Evolutionary conservation across 345 rosid species (phyloP).

Genomic region (Eucalyptus erythrocorys): DNA sequence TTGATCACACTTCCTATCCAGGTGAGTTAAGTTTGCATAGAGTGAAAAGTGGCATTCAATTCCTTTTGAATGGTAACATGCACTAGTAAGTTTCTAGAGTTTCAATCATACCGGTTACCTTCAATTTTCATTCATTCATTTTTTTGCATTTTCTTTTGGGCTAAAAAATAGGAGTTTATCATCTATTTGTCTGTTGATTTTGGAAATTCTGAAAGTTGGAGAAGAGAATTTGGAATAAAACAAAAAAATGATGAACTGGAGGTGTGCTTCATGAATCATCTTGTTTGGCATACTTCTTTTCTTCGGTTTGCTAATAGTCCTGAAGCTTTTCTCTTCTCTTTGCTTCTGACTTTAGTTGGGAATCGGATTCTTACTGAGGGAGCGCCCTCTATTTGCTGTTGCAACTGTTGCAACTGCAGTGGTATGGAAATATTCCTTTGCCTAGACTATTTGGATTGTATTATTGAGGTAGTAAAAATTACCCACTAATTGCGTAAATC

Average conservation of each 20-base stretch:
- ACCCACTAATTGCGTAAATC: not conserved
- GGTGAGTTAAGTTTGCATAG: conserved; percentile 20
- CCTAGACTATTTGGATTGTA: not conserved
- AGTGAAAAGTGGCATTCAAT: not conserved
- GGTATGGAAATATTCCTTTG: conserved; percentile 21
- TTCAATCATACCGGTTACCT: not conserved
- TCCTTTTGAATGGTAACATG: not conserved
- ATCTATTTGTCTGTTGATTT: not conserved
- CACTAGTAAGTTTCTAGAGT: not conserved
- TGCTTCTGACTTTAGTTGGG: conserved; percentile 28
- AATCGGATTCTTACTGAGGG: conserved; percentile 66
- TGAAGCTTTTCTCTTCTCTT: not conserved
- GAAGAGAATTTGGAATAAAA: not conserved
- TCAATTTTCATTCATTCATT: not conserved
- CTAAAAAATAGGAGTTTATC: not conserved
- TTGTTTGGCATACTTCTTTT: not conserved
- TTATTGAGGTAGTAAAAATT: not conserved
- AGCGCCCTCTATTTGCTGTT: conserved; percentile 61
- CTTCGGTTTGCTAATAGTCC: not conserved
- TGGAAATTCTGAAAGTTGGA: not conserved
- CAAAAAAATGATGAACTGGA: not conserved
- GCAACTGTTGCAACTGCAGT: conserved; percentile 76
- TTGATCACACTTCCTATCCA: conserved; percentile 80
- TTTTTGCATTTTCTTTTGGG: not conserved
- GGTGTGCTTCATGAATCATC: not conserved